Percentiles rank a stretch among this genome's conserved stretches.
phyloP scores from a whole-genome alignment of 192 early-diverging fungal species.

The Backusella tarrabulga region DNA sequence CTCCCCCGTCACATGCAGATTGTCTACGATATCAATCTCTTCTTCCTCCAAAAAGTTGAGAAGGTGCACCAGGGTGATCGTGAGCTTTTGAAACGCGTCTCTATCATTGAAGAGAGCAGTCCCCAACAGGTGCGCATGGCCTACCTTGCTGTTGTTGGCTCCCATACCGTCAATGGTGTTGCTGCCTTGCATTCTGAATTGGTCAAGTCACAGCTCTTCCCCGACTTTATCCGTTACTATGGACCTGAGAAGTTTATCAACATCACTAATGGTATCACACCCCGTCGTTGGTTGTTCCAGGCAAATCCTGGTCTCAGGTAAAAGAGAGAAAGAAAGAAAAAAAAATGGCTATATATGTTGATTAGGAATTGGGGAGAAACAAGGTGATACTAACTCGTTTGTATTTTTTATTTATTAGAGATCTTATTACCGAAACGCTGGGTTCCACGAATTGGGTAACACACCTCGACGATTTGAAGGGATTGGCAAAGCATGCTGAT shows the following conservation, averaged over 20 bases:
- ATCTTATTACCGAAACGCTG: slow-evolving; percentile 79
- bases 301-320: slow-evolving; percentile 78
- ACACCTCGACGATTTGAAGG: slow-evolving; percentile 65
- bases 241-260: slow-evolving; percentile 89
- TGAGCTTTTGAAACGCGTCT: slow-evolving; percentile 79
- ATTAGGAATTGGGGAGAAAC: neutral
- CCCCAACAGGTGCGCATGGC: slow-evolving; percentile 98
- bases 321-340: no score
- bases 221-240: slow-evolving; percentile 87
- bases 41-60: slow-evolving; percentile 95
- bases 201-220: slow-evolving; percentile 81
- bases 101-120: slow-evolving; percentile 89
- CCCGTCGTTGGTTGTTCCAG: slow-evolving; percentile 96
- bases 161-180: slow-evolving; percentile 96
- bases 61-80: slow-evolving; percentile 82
- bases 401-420: slow-evolving; percentile 25
- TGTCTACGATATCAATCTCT: slow-evolving; percentile 99
- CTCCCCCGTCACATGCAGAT: slow-evolving; percentile 98
- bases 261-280: slow-evolving; percentile 98
- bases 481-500: slow-evolving; percentile 58
- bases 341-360: neutral
- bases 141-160: slow-evolving; percentile 90
- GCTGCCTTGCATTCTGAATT: slow-evolving; percentile 84
- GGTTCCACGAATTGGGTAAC: slow-evolving; percentile 77
- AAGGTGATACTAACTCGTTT: neutral